Evolutionary conservation across 1,284 basidiomycete genomes (phyloP), one percentile per base, ranked within the genome.

Genomic region (Rhodofomes roseus): DNA sequence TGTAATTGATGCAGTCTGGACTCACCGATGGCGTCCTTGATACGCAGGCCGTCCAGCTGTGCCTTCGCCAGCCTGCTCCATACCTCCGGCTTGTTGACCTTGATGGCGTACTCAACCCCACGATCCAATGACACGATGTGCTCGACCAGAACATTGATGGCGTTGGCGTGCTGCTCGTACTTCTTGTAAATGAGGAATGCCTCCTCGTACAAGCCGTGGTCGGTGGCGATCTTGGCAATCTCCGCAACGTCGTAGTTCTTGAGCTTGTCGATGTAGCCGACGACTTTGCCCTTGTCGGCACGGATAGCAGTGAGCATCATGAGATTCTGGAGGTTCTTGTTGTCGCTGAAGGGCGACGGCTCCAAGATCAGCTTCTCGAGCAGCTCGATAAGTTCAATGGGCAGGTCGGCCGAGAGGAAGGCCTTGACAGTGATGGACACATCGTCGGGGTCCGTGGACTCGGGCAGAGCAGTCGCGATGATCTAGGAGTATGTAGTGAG

Each of bases 291-390:
- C 81, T 97, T 98, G 79, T 99, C 97, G 22, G 96, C 94, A 63
- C 96, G 92, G 69, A 99, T 93, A 40, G 97, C 95, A 4, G 97
- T 99, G 62, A 99, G 82, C 71, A 99, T 83, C 63, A 99, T 79
- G 62, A 99, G 81, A 75, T 97, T 97, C 79, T 98, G 95, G 37
- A 98, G 81, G 72, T 94, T 96, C 70, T 87, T 87, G 80, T 99
- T 99, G 77, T 99, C 96, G 71, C 90, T 95, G 86, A 99, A 99
- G 7, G 97, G 92, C 37, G 96, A 98, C 0, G 92, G 90, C 74
- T 99, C 95, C 59, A 99, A 87, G 72, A 99, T 92, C 72, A 99
- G 98, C 83, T 99, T 99, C 82, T 99, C 97, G 64, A 99, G 80
- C 54, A 99, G 80, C 75, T 99, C 97, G 67, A 99, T 97, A 64